These are phyloP conservation scores for Rosa rugosa DNA, from an alignment of 306 rosid species.

Conservation along the genomic window DNA sequence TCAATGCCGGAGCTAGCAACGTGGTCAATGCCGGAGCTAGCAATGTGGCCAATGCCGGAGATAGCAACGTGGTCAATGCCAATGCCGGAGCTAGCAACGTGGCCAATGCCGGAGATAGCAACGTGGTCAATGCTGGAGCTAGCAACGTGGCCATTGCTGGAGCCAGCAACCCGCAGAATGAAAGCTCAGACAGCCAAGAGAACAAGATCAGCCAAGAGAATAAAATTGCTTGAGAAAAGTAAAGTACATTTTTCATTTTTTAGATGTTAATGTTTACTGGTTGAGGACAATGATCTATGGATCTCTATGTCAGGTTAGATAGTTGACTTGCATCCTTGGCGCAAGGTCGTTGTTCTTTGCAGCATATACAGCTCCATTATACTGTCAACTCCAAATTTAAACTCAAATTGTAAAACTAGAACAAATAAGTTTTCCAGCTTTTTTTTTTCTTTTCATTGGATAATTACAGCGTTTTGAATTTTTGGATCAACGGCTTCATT, in stretches of 20 bases:
- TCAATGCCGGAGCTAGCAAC: conserved; percentile 20
- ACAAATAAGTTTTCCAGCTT: conserved; percentile 29
- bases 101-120: conserved; percentile 20
- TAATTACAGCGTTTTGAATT: conserved; percentile 5
- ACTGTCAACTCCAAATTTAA: conserved; percentile 26
- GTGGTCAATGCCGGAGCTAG: conserved; percentile 18
- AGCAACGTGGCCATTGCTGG: conserved; percentile 20
- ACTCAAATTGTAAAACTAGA: conserved; percentile 41
- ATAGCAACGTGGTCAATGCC: neutral
- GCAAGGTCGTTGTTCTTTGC: conserved; percentile 39
- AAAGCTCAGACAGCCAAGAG: conserved; percentile 37
- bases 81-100: conserved; percentile 31
- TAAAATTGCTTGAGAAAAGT: conserved; percentile 28
- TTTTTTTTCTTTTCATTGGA: conserved; percentile 10
- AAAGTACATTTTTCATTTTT: conserved; percentile 14
- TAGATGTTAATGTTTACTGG: conserved; percentile 26
- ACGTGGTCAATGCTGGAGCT: conserved; percentile 19
- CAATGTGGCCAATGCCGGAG: neutral
- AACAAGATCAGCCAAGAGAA: conserved; percentile 2
- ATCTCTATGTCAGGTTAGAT: conserved; percentile 33
- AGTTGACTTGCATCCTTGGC: conserved; percentile 39
- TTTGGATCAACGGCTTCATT: neutral
- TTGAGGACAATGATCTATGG: conserved; percentile 44
- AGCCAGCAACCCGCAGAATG: conserved; percentile 34
- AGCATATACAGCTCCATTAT: conserved; percentile 37